Conservation (phyloP, 1,284 basidiomycete species). For the Ceratobasidium sp. region DNA sequence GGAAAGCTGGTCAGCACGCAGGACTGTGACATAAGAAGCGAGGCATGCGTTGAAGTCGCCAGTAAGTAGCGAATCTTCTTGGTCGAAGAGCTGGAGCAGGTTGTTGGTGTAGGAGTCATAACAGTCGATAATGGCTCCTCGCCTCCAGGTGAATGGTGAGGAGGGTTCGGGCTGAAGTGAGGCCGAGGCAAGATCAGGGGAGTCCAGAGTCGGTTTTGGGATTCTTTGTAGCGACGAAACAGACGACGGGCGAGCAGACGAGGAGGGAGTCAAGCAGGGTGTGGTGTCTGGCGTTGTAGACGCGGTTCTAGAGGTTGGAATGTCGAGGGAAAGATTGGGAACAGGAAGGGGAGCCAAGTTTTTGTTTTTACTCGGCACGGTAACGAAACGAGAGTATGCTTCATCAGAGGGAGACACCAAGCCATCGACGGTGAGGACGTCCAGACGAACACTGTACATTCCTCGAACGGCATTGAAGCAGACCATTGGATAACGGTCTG, state of each 20-base stretch:
- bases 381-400: background rate
- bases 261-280: slow-evolving; percentile 12
- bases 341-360: background rate
- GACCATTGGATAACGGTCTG: slow-evolving; percentile 18
- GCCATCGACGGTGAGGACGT: background rate
- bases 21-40: slow-evolving; percentile 20
- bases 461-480: slow-evolving; percentile 36
- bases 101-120: slow-evolving; percentile 90
- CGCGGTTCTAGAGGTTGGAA: background rate
- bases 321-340: background rate
- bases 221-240: background rate
- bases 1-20: slow-evolving; percentile 32
- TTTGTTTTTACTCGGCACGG: background rate
- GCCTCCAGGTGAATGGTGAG: slow-evolving; percentile 21
- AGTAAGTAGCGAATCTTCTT: background rate
- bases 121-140: slow-evolving; percentile 69
- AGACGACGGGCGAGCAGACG: slow-evolving; percentile 4
- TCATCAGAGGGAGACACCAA: background rate
- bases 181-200: background rate
- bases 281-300: slow-evolving; percentile 14
- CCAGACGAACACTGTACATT: background rate
- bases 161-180: background rate
- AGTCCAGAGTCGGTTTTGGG: background rate
- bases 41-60: background rate
- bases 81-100: slow-evolving; percentile 34